Base-by-base conservation (phyloP, 345 rosid genomes). In the Euphorbia tirucalli region DNA sequence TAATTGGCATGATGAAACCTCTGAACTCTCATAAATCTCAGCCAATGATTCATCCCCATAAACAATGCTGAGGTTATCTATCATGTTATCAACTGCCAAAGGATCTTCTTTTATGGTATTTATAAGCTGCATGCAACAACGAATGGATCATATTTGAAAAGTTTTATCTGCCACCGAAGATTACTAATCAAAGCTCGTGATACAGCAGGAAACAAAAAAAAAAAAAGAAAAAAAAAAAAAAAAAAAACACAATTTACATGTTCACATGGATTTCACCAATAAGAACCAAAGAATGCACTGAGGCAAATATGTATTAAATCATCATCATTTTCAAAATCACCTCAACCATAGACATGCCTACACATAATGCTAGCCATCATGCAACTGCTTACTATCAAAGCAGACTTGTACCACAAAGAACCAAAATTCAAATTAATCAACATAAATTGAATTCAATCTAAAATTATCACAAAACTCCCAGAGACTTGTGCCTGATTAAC, bases 11-110 rank as follows among this genome's bases (percentile, higher is more conserved):
- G 66, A 58, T n/a, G 74, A 60, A 30, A 48, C 50, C 54, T 48
- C 30, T n/a, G 74, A 70, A 25, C 44, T 59, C 44, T 70, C 74
- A 70, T 70, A 70, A 19, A 70, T 27, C 19, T 11, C 39, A 46
- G 74, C 27, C 22, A 70, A 44, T 28, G 65, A 25, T 48, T 61
- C 61, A 63, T 72, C 75, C 13, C 75, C 75, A 32, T 49, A 63
- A 22, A 72, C 24, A 62, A 72, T 18, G 24, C n/a, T 32, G 1
- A 72, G 41, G 7, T 1, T 16, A 30, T 43, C 25, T 16, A 68
- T 32, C 62, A 7, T 30, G 27, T 61, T 27, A 39, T 25, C 39
- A 4, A 14, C 19, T 11, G 9, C 75, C 1, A 3, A 4, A 18
- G 61, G 25, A 35, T 50, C 55, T 64, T 72, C 75, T 15, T 63